Conservation (phyloP, 495 filamentous ascomycete genomes). For the Penicillium canescens region DNA sequence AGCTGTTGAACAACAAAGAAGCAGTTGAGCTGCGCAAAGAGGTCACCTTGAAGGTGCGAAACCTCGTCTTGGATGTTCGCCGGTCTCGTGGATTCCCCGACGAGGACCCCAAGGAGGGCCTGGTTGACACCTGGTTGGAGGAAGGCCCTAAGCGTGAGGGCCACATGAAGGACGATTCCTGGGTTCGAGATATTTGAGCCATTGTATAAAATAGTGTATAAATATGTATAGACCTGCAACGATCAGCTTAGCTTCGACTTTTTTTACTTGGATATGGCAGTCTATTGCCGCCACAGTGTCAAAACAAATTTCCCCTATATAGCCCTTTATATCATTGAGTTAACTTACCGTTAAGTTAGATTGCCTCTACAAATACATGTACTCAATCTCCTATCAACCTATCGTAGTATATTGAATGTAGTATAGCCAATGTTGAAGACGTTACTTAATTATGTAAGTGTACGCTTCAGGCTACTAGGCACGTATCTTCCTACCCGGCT, state of each 20-base stretch:
- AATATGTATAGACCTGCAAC: slow-evolving; percentile 19
- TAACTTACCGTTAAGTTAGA: too few species aligned
- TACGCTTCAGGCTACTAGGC: too few species aligned
- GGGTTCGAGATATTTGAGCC: slow-evolving; percentile 58
- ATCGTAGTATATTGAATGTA: too few species aligned
- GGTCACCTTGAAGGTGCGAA: slow-evolving; percentile 72
- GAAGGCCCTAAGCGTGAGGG: slow-evolving; percentile 59
- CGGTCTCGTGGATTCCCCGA: slow-evolving; percentile 69
- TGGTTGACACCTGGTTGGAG: slow-evolving; percentile 62
- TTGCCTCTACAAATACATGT: too few species aligned
- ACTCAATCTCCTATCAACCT: too few species aligned
- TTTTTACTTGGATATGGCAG: too few species aligned
- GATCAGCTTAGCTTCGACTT: neutral
- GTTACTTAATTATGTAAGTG: too few species aligned
- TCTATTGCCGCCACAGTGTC: too few species aligned
- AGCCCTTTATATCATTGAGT: too few species aligned
- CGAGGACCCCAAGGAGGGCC: slow-evolving; percentile 69
- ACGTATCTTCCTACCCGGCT: too few species aligned
- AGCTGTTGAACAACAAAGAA: slow-evolving; percentile 68
- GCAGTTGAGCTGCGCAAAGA: slow-evolving; percentile 80
- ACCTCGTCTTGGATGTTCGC: slow-evolving; percentile 77
- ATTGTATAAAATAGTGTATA: slow-evolving; percentile 18
- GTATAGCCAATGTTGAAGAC: too few species aligned
- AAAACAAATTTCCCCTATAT: too few species aligned
- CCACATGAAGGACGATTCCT: slow-evolving; percentile 63